Base-by-base conservation (phyloP, 176 grass and related monocot species). In the Raddia distichophylla region DNA sequence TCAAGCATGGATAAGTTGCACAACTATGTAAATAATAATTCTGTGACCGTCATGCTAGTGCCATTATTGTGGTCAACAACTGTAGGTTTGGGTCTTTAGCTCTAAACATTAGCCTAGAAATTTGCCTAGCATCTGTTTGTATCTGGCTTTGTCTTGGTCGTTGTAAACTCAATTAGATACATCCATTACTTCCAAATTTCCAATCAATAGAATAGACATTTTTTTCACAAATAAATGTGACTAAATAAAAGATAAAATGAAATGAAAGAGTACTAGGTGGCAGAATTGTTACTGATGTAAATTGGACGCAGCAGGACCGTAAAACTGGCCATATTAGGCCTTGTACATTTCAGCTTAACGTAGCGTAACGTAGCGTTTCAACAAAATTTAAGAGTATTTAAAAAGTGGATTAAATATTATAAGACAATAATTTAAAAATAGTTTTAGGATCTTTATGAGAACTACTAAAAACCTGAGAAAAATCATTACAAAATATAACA, bases 91-190 rank as follows among this genome's bases (percentile, higher is more conserved):
- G 4, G 18, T 7, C n/a, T 72, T 66, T 57, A 46, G 1, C 47
- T 53, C 46, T 32, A 45, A 64, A 8, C 18, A 20, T 56, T 13
- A 49, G 50, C 1, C 3, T 11, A 51, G 48, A 43, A 73, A 78
- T 40, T 63, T 27, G 7, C 53, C 40, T 82, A 14, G 6, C 47
- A 3, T 27, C 32, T 43, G 60, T 33, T 19, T 52, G 14, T 78
- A 52, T 83, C 15, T 64, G 43, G 8, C 33, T 19, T 79, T 42
- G 62, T 5, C 13, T 88, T 50, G 33, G 6, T 82, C 51, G 15
- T 20, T 73, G 5, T 47, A n/a, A 65, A 7, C 32, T 51, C 5
- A 45, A 73, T 51, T 4, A 5, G 16, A n/a, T 20, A 57, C 40
- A 76, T 47, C n/a, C 8, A 37, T 64, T 33, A 64, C 35, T 13